phyloP scores from a whole-genome alignment of 768 basidiomycete genomes.

The Lepiota brunneoincarnata region DNA sequence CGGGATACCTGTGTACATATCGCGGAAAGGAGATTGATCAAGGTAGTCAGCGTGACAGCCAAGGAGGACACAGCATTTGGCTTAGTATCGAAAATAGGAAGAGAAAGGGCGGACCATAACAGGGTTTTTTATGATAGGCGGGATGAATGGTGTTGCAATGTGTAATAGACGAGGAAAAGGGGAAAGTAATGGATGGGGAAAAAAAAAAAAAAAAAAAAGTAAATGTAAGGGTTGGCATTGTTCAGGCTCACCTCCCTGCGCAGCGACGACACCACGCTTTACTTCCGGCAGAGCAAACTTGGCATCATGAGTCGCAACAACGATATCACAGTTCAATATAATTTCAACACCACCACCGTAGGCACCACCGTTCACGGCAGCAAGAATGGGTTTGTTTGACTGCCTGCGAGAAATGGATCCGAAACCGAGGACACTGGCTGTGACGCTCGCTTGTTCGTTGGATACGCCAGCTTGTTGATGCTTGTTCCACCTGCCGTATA shows the following conservation, averaged over 20 bases:
- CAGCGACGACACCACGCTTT: slow-evolving; percentile 70
- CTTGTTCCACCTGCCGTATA: slow-evolving; percentile 53
- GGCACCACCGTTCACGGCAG: slow-evolving; percentile 76
- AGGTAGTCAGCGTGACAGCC: slow-evolving; percentile 5
- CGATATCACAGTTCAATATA: slow-evolving; percentile 74
- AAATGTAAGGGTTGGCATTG: background rate
- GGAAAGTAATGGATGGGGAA: background rate
- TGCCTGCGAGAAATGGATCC: slow-evolving; percentile 69
- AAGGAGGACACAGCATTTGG: background rate
- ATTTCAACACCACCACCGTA: slow-evolving; percentile 69
- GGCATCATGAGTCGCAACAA: slow-evolving; percentile 64
- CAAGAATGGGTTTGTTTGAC: slow-evolving; percentile 72
- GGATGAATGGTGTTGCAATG: background rate
- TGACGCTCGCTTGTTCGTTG: slow-evolving; percentile 42
- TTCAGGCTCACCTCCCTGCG: slow-evolving; percentile 58
- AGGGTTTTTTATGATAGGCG: too few species aligned
- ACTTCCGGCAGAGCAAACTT: slow-evolving; percentile 78
- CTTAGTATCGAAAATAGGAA: background rate
- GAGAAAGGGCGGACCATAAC: too few species aligned
- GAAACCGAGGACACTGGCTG: slow-evolving; percentile 54
- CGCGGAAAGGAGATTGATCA: slow-evolving; percentile 1
- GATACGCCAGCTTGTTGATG: slow-evolving; percentile 41
- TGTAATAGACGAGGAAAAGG: background rate
- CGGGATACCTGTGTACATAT: slow-evolving; percentile 53
- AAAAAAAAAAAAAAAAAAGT: background rate